Conservation (phyloP, 2,329 filamentous ascomycete genomes). For the Hymenoscyphus repandus region DNA sequence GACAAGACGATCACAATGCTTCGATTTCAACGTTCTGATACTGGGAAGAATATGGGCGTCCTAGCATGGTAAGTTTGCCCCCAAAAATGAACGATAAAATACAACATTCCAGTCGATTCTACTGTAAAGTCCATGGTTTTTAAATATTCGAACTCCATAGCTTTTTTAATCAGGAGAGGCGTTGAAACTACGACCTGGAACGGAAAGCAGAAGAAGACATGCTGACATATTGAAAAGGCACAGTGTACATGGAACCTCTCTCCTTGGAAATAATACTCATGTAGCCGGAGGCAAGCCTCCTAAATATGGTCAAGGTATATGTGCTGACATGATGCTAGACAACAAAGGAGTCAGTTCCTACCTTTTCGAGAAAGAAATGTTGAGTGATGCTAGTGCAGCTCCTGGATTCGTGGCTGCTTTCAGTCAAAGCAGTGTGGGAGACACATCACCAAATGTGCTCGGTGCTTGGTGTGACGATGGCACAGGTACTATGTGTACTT, state of each 20-base stretch:
- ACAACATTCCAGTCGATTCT: neutral
- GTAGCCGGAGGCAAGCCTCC: slow-evolving; percentile 52
- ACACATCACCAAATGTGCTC: slow-evolving; percentile 80
- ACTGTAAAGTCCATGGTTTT: too few relatives aligned
- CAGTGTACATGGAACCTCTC: slow-evolving; percentile 80
- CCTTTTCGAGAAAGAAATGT: slow-evolving; percentile 68
- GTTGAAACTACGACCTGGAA: neutral
- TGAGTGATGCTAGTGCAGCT: slow-evolving; percentile 49
- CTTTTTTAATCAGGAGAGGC: too few relatives aligned
- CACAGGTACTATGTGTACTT: slow-evolving; percentile 63
- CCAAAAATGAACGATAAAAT: too few relatives aligned
- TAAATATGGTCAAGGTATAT: neutral
- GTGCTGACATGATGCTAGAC: slow-evolving; percentile 36
- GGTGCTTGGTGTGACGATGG: slow-evolving; percentile 89
- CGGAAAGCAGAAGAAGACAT: neutral
- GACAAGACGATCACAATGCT: slow-evolving; percentile 78
- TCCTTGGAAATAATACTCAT: slow-evolving; percentile 86
- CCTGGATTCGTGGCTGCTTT: slow-evolving; percentile 81
- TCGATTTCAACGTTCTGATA: slow-evolving; percentile 68
- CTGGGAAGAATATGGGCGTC: slow-evolving; percentile 71
- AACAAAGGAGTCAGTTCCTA: slow-evolving; percentile 92
- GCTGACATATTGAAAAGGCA: slow-evolving; percentile 1
- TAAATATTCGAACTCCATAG: too few relatives aligned
- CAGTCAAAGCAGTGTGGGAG: slow-evolving; percentile 85
- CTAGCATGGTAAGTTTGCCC: slow-evolving; percentile 60